Conservation (phyloP, 2,329 filamentous ascomycete species). For the Neospermospora avenae region DNA sequence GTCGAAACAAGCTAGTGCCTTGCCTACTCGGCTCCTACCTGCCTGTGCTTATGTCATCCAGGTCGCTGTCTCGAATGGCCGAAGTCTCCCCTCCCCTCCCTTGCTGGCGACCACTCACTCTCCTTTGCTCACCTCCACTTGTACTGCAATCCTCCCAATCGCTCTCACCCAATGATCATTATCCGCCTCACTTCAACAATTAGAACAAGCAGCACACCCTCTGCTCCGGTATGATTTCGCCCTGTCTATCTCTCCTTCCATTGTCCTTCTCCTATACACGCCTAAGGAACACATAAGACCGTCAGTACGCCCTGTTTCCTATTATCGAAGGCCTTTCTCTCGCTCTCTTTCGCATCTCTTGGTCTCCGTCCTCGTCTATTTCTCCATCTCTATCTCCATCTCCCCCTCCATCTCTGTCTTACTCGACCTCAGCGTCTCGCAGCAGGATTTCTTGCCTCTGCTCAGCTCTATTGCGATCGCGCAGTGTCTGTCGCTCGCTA, state of each 20-base stretch:
- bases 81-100: too few relatives aligned
- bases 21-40: too few relatives aligned
- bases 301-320: slow-evolving; percentile 14
- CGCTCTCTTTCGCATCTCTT: neutral
- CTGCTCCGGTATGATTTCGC: neutral
- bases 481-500: slow-evolving; percentile 22
- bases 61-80: neutral
- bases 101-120: too few relatives aligned
- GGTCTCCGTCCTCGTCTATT: neutral
- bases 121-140: too few relatives aligned
- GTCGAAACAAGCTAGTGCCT: neutral
- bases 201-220: slow-evolving; percentile 1
- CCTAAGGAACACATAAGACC: slow-evolving; percentile 19
- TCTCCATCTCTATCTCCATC: too few relatives aligned
- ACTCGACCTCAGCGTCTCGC: slow-evolving; percentile 13
- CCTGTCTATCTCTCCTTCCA: neutral
- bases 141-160: too few relatives aligned
- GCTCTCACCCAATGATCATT: slow-evolving; percentile 1
- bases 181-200: slow-evolving; percentile 3
- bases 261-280: slow-evolving; percentile 11
- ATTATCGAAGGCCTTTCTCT: slow-evolving; percentile 1
- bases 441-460: slow-evolving; percentile 18
- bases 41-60: neutral
- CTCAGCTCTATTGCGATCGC: slow-evolving; percentile 21
- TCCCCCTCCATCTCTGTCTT: neutral